phyloP scores from a whole-genome alignment of 768 basidiomycete species.

The Chalciporus sphaerocephalus region DNA sequence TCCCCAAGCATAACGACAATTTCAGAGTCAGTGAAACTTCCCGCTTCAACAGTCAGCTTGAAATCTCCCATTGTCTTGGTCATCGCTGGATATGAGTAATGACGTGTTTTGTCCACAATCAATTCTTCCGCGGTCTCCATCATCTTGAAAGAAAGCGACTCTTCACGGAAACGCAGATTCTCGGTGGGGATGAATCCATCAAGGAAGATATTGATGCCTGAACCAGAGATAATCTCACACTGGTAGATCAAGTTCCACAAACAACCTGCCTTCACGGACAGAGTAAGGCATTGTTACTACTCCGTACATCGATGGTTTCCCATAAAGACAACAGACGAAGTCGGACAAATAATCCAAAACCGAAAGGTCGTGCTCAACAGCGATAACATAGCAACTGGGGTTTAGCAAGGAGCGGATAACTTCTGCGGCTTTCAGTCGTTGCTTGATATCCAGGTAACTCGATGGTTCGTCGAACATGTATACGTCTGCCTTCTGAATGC shows the following conservation, averaged over 20 bases:
- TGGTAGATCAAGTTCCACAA: neutral
- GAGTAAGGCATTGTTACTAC: constrained; percentile 99
- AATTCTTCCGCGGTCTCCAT: constrained; percentile 93
- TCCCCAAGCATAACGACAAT: constrained; percentile 99
- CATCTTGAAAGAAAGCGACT: constrained; percentile 96
- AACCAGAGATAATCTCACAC: constrained; percentile 1
- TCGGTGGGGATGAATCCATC: constrained; percentile 99
- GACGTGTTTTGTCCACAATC: constrained; percentile 77
- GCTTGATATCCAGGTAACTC: constrained; percentile 94
- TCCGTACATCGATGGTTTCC: constrained; percentile 95
- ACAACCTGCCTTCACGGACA: constrained; percentile 81
- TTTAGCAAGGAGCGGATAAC: constrained; percentile 85
- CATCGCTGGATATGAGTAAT: constrained; percentile 93
- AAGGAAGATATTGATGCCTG: constrained; percentile 98
- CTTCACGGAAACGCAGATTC: constrained; percentile 96
- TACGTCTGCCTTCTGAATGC: constrained; percentile 92
- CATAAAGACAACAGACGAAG: constrained; percentile 96
- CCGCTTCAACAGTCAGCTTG: constrained; percentile 89
- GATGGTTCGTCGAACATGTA: constrained; percentile 99
- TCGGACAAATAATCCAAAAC: constrained; percentile 98
- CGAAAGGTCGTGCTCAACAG: constrained; percentile 98
- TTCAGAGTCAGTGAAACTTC: constrained; percentile 97
- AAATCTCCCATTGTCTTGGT: constrained; percentile 93
- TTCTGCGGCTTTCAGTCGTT: constrained; percentile 90
- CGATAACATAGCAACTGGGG: constrained; percentile 88